Evolutionary conservation across 768 basidiomycete genomes (phyloP), one percentile per base, ranked within the genome.

Genomic region (Russula dissimulans): DNA sequence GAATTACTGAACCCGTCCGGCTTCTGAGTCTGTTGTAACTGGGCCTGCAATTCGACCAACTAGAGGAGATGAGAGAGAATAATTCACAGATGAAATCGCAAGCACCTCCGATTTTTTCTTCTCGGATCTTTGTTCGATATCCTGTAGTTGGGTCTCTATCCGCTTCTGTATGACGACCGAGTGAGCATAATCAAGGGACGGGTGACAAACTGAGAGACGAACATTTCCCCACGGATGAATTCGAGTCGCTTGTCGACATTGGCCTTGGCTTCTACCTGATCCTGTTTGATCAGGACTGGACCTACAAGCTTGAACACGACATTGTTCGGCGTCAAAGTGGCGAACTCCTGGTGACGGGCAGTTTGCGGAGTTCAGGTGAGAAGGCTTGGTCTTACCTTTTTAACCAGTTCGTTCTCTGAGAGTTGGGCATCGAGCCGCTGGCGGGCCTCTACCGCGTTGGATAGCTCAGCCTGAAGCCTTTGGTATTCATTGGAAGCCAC

Each of bases 141-240:
- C 91, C 68, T 89, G 86, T 48, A 97, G 76, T 70, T 91, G 90
- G 8, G 68, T 71, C 72, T 97, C 95, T 1, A 92, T 83, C 26
- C 92, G 82, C 73, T 87, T 58, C 86, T 87, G 61, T 41, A 46
- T 5, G 22, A 38, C 11, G 32, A n/a, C 29, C 45, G 44, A 14
- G 53, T 69, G 26, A 68, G 65, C 36, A 38, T 31, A 18, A 17
- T 47, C 38, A 26, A 39, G 17, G 55, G 29, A 9, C 39, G 39
- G 10, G 31, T 7, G n/a, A 34, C 31, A 36, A 26, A 46, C 34
- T 56, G 36, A 17, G 26, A 18, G 3, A 74, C 86, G 59, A 57
- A 95, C 95, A 95, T 92, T 73, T 97, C 94, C 57, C 84, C 75
- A 46, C 74, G 78, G 68, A 97, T 98, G 74, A 91, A 95, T 59